Percentiles rank a stretch among this genome's conserved stretches.
Conservation (phyloP, 2,329 filamentous ascomycete species). For the Pseudonectria buxi region DNA sequence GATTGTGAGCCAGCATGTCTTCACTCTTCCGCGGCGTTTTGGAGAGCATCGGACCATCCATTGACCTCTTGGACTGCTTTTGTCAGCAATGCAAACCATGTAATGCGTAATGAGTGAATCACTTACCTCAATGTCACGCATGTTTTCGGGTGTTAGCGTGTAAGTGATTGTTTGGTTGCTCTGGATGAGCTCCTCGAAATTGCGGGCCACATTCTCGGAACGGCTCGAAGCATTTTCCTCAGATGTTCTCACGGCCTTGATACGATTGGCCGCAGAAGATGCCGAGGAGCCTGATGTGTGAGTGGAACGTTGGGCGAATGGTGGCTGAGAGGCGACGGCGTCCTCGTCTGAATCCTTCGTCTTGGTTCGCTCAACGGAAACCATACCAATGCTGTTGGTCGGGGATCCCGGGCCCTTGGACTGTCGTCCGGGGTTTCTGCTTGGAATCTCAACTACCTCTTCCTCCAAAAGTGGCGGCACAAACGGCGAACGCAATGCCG, state of each 20-base stretch:
- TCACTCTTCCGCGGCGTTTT: constrained; percentile 41
- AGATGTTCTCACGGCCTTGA: constrained; percentile 49
- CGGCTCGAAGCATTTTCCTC: constrained; percentile 47
- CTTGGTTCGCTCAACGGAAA: constrained; percentile 32
- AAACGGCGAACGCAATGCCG: constrained; percentile 25
- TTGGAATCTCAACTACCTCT: constrained; percentile 26
- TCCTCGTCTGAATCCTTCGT: constrained; percentile 32
- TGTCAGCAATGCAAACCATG: constrained; percentile 8
- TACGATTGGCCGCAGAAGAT: constrained; percentile 42
- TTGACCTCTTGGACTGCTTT: constrained; percentile 33
- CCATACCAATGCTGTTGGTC: constrained; percentile 30
- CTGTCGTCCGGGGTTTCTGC: constrained; percentile 19
- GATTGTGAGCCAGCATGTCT: constrained; percentile 34
- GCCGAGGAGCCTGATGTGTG: constrained; percentile 46
- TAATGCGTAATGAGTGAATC: no score
- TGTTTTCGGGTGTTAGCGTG: constrained; percentile 71
- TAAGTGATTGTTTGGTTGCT: constrained; percentile 79
- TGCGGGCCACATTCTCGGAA: constrained; percentile 54
- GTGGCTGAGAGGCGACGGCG: constrained; percentile 13
- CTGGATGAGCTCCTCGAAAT: constrained; percentile 74
- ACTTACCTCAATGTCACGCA: constrained; percentile 69
- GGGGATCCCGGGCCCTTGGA: constrained; percentile 19
- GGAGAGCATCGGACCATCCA: constrained; percentile 35
- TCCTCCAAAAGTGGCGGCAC: constrained; percentile 28
- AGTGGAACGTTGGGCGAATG: constrained; percentile 27